Percentiles rank a stretch among this genome's conserved stretches.
Evolutionary conservation across 2,329 filamentous ascomycete genomes (phyloP).

Genomic region (Colletotrichum karsti): DNA sequence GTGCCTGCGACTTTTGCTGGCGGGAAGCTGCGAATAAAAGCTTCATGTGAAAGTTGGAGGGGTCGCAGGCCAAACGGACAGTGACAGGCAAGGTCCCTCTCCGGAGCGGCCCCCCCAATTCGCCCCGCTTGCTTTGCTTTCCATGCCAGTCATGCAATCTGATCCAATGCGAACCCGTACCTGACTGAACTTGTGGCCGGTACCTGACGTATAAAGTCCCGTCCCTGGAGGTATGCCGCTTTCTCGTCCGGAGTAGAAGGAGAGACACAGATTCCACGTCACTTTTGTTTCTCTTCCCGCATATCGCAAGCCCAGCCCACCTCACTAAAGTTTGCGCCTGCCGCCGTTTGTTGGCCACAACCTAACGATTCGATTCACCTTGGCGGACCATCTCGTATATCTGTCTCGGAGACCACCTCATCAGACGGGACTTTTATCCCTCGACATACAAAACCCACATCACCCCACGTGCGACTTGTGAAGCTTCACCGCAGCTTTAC

Average conservation of each 20-base stretch:
- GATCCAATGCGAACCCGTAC: too few relatives aligned
- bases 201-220: too few relatives aligned
- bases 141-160: too few relatives aligned
- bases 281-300: background rate
- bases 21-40: background rate
- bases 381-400: background rate
- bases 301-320: background rate
- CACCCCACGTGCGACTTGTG: background rate
- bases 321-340: background rate
- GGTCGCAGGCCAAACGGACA: background rate
- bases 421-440: background rate
- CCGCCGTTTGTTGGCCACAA: slow-evolving; percentile 5
- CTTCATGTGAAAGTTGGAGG: slow-evolving; percentile 16
- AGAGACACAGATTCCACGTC: background rate
- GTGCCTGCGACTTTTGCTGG: background rate
- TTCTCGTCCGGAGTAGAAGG: too few relatives aligned
- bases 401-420: background rate
- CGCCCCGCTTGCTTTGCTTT: background rate
- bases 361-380: slow-evolving; percentile 1
- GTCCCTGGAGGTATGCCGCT: too few relatives aligned
- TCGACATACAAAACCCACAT: background rate
- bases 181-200: too few relatives aligned
- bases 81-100: background rate
- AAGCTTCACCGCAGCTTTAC: slow-evolving; percentile 1
- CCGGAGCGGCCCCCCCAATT: background rate